Percentiles rank a stretch among this genome's conserved stretches.
Conservation (phyloP, 2,329 filamentous ascomycete species). For the Diplodia corticola region DNA sequence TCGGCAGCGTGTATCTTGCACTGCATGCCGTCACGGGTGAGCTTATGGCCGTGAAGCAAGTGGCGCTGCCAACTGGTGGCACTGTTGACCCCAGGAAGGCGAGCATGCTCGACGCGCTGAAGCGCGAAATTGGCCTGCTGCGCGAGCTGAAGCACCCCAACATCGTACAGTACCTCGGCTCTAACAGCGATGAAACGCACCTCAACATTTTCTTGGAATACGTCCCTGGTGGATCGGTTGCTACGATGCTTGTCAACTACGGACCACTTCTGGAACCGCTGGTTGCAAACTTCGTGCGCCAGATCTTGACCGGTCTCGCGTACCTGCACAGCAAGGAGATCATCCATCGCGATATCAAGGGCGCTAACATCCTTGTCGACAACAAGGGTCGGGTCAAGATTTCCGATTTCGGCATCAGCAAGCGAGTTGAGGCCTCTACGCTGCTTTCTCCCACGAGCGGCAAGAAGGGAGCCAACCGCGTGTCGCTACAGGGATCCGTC, state of each 20-base stretch:
- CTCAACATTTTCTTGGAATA: constrained; percentile 99
- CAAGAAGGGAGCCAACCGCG: constrained; percentile 59
- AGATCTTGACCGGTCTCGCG: constrained; percentile 88
- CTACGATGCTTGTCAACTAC: constrained; percentile 98
- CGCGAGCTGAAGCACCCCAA: constrained; percentile 94
- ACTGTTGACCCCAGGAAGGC: constrained; percentile 85
- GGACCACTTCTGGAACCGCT: constrained; percentile 90
- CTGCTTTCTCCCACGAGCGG: constrained; percentile 58
- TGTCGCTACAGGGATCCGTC: constrained; percentile 91
- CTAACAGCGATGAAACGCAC: constrained; percentile 84
- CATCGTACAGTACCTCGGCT: constrained; percentile 97
- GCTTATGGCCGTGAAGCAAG: constrained; percentile 97
- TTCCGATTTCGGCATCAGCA: constrained; percentile 97
- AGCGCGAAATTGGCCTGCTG: constrained; percentile 91
- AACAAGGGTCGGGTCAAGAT: constrained; percentile 99
- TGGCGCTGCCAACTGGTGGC: constrained; percentile 81
- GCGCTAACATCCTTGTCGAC: constrained; percentile 96
- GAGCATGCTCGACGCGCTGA: constrained; percentile 95
- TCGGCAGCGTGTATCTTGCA: constrained; percentile 92
- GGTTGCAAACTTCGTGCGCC: constrained; percentile 93
- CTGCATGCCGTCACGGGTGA: constrained; percentile 95
- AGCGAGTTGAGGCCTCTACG: constrained; percentile 91
- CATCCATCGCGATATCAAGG: constrained; percentile 98
- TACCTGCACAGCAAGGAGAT: constrained; percentile 95
- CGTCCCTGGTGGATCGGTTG: constrained; percentile 93